Conservation (phyloP, 345 rosid genomes). For the Firmiana major region DNA sequence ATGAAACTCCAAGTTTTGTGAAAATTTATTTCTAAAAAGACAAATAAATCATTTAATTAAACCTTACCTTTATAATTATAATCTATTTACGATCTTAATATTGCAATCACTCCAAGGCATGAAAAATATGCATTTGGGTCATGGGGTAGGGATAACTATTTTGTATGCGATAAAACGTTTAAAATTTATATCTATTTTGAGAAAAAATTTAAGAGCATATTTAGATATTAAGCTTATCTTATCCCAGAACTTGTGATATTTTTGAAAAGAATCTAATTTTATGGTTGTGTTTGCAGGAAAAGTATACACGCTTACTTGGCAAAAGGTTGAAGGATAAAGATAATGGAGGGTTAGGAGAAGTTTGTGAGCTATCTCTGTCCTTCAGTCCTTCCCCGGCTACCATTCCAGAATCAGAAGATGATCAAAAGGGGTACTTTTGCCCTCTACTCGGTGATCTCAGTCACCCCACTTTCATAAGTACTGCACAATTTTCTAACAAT, state of each 20-base stretch:
- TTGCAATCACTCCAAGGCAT: too few relatives aligned
- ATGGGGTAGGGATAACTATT: too few relatives aligned
- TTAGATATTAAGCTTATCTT: too few relatives aligned
- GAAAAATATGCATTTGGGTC: too few relatives aligned
- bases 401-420: background rate
- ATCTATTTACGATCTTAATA: too few relatives aligned
- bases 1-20: too few relatives aligned
- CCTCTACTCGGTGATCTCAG: background rate
- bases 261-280: background rate
- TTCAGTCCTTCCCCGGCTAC: background rate
- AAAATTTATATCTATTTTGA: too few relatives aligned
- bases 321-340: background rate
- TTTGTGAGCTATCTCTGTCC: constrained; percentile 2
- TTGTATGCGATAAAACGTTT: too few relatives aligned
- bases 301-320: background rate
- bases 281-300: background rate
- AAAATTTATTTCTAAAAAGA: too few relatives aligned
- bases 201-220: too few relatives aligned
- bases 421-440: background rate
- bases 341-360: background rate
- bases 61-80: too few relatives aligned
- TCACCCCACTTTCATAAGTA: background rate
- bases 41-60: too few relatives aligned
- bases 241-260: background rate
- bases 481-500: background rate